phyloP scores from a whole-genome alignment of 2,329 filamentous ascomycete genomes.

The Calonectria pauciramosa region DNA sequence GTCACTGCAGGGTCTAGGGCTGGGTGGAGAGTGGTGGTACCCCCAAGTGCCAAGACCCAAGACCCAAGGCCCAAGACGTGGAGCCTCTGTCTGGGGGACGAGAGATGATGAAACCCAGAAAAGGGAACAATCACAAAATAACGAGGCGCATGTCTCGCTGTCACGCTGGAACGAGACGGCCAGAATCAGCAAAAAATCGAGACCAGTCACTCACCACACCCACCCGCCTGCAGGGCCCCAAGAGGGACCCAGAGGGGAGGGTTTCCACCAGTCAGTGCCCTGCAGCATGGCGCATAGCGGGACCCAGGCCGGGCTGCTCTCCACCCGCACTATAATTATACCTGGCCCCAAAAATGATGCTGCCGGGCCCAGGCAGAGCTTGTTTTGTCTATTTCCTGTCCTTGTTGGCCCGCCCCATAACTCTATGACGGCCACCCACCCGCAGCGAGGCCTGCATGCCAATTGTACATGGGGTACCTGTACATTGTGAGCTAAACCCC shows the following conservation, averaged over 20 bases:
- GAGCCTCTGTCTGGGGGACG: not conserved
- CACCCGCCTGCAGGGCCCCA: not conserved
- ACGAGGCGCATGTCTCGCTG: constrained; percentile 9
- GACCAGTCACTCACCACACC: constrained; percentile 5
- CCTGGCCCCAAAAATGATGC: not conserved
- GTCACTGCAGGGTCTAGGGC: constrained; percentile 2
- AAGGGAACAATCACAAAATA: constrained; percentile 11
- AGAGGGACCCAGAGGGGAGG: not conserved
- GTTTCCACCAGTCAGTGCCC: constrained; percentile 14
- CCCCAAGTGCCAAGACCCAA: too few relatives aligned
- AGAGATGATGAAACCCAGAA: constrained; percentile 7
- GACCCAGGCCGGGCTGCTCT: constrained; percentile 9
- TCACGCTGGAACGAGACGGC: constrained; percentile 9
- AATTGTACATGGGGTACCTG: constrained; percentile 9
- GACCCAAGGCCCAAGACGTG: not conserved
- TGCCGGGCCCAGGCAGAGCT: constrained; percentile 14
- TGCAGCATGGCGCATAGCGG: constrained; percentile 14
- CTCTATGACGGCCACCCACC: constrained; percentile 1
- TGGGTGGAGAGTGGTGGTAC: not conserved
- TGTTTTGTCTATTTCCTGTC: constrained; percentile 15
- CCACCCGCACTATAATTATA: constrained; percentile 25
- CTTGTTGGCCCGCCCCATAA: not conserved
- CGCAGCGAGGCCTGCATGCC: constrained; percentile 5
- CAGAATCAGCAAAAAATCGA: constrained; percentile 11
- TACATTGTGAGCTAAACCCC: not conserved